Evolutionary conservation across 352 stramenopile species (phyloP), one percentile per base, ranked within the genome.

Genomic region (Phytophthora parvispora): DNA sequence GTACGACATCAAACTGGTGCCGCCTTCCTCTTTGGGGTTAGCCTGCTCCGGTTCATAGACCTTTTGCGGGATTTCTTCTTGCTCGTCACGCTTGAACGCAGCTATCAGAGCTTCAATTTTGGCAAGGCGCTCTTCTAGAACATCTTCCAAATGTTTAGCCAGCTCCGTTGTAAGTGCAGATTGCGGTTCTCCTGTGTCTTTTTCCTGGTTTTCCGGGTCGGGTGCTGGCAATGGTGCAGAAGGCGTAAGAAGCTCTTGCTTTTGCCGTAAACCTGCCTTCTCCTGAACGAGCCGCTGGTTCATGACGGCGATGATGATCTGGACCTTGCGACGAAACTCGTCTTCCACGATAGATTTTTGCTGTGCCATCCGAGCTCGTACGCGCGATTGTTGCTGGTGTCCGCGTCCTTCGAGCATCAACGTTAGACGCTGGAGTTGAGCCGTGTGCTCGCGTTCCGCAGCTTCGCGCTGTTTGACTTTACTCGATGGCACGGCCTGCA

Each of bases 241-340:
- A 15, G 31, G 10, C 24, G 31, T 20, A 13, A 76, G 24, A n/a
- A 80, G 42, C 28, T 76, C 64, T 22, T 80, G 77, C 43, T 89
- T 90, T 10, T 67, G 57, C 9, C 29, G 58, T 31, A 92, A 63
- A 15, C 52, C 55, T n/a, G 84, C 72, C 36, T 86, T 89, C 63
- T 91, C 83, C 22, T 87, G 78, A 6, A 78, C 60, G 2, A 92
- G 50, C 2, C 75, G 71, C 47, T 91, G 74, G 56, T 78, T 74
- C 77, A 87, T 89, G 20, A 77, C 80, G 15, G 83, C 75, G 5
- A 67, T 63, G 27, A 89, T 69, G 13, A 83, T 77, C 43, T 89
- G 65, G 9, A 69, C 64, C 53, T 89, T 90, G 9, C 80, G 78
- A 1, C 67, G 51, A 29, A 75, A 89, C 48, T 90, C 84, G 20